A percentile compares a stretch with the other conserved stretches of the same genome.
These are phyloP conservation scores for Pestalotiopsis sp. DNA, from an alignment of 2,329 filamentous ascomycete species.

Conservation along the genomic window DNA sequence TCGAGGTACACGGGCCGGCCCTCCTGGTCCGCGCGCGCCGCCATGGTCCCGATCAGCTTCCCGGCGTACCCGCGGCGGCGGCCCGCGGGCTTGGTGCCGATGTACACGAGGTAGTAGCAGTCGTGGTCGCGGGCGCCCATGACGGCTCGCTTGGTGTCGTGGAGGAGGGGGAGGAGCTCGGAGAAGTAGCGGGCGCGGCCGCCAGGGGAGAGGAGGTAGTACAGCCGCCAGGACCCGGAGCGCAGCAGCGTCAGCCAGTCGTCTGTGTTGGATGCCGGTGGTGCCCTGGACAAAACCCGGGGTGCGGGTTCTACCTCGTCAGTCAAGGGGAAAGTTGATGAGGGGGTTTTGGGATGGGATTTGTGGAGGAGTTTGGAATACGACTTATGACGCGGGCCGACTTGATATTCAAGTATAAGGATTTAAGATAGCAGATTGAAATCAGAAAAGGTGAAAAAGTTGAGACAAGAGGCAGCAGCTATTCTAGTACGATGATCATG, in stretches of 20 bases:
- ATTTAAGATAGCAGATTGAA: no score
- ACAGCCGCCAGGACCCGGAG: slow-evolving; percentile 76
- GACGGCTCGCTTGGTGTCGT: slow-evolving; percentile 69
- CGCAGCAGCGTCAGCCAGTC: slow-evolving; percentile 72
- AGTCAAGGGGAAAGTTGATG: neutral
- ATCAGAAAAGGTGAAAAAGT: no score
- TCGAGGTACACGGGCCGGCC: slow-evolving; percentile 75
- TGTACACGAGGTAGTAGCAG: slow-evolving; percentile 82
- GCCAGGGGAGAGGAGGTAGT: slow-evolving; percentile 73
- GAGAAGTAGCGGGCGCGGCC: slow-evolving; percentile 74
- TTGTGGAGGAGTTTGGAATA: no score
- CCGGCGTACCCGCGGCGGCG: slow-evolving; percentile 73
- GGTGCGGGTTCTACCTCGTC: neutral
- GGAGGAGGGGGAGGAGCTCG: slow-evolving; percentile 75
- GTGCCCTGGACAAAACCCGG: slow-evolving; percentile 58
- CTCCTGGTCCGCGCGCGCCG: slow-evolving; percentile 66
- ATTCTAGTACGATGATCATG: no score
- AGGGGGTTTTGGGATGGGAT: no score
- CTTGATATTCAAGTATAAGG: no score
- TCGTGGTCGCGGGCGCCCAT: slow-evolving; percentile 68
- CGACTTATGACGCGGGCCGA: no score
- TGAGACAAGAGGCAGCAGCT: no score
- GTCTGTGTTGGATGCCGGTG: slow-evolving; percentile 73
- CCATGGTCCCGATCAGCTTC: slow-evolving; percentile 72
- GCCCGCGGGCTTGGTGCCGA: slow-evolving; percentile 73